These are phyloP conservation scores for Macrocybe gigantea DNA, from an alignment of 768 basidiomycete genomes.

Conservation along the genomic window DNA sequence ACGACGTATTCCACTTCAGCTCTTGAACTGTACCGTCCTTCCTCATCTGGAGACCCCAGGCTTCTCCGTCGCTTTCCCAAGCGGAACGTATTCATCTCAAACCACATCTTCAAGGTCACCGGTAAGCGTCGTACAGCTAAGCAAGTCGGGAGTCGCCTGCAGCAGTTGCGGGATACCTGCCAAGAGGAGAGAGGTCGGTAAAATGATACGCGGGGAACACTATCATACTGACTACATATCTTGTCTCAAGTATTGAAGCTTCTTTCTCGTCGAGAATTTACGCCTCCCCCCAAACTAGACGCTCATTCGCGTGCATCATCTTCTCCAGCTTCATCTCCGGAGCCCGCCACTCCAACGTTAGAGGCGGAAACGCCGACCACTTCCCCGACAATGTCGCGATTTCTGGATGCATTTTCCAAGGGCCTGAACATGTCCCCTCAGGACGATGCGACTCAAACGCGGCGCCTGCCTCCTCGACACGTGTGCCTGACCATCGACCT, in stretches of 20 bases:
- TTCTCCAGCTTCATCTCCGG: background rate
- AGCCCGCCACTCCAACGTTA: background rate
- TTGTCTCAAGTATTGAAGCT: conserved; percentile 15
- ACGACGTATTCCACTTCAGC: conserved; percentile 24
- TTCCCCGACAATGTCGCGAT: conserved; percentile 8
- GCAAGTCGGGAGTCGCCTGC: conserved; percentile 66
- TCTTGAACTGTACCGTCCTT: conserved; percentile 50
- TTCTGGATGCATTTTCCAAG: background rate
- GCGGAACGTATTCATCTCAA: conserved; percentile 62
- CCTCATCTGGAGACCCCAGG: conserved; percentile 43
- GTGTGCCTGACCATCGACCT: too few relatives aligned
- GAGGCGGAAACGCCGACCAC: conserved; percentile 1
- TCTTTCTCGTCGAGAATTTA: conserved; percentile 14
- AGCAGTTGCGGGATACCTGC: conserved; percentile 61
- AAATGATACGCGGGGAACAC: background rate
- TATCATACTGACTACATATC: background rate
- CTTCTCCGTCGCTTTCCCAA: conserved; percentile 56
- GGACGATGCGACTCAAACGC: too few relatives aligned
- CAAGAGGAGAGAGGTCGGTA: conserved; percentile 49
- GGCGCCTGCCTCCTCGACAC: too few relatives aligned
- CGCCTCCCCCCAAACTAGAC: conserved; percentile 4
- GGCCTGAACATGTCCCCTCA: too few relatives aligned
- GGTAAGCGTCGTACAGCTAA: conserved; percentile 56
- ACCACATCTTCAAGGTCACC: conserved; percentile 52
- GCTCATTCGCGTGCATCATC: background rate